Conservation (phyloP, 2,329 filamentous ascomycete species). For the Fusarium sambucinum region DNA sequence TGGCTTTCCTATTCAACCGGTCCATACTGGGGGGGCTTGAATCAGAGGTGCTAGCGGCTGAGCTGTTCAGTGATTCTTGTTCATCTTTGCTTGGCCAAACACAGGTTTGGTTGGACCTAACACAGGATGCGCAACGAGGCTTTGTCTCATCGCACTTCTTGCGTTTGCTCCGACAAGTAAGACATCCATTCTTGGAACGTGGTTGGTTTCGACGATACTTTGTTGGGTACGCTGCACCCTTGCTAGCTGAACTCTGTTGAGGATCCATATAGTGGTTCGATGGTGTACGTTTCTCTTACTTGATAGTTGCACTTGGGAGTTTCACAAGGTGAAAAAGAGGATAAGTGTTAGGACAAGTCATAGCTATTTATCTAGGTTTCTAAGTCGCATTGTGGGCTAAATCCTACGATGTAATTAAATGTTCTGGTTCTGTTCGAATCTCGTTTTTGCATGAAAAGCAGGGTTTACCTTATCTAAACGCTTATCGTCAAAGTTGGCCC, state of each 20-base stretch:
- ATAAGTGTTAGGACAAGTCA: background rate
- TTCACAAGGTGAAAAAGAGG: background rate
- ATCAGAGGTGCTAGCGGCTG: background rate
- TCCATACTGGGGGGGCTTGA: background rate
- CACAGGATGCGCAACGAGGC: background rate
- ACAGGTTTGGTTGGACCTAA: background rate
- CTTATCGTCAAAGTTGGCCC: background rate
- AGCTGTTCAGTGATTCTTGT: background rate
- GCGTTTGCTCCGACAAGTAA: background rate
- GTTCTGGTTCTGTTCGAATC: background rate
- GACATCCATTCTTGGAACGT: constrained; percentile 1
- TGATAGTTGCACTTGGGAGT: background rate
- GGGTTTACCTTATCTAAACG: constrained; percentile 10
- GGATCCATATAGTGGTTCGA: background rate
- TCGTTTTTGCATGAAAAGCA: background rate
- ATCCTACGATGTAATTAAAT: background rate
- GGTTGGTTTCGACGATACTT: constrained; percentile 1
- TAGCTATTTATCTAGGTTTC: background rate
- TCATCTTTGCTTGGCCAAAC: background rate
- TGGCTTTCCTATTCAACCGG: too few species aligned
- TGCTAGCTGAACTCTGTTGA: background rate
- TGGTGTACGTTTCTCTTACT: background rate
- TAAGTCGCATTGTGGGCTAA: background rate
- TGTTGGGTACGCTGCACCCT: background rate
- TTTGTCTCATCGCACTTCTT: constrained; percentile 6